Conservation (phyloP, 139 green algal genomes). For the Mesotaenium endlicherianum region DNA sequence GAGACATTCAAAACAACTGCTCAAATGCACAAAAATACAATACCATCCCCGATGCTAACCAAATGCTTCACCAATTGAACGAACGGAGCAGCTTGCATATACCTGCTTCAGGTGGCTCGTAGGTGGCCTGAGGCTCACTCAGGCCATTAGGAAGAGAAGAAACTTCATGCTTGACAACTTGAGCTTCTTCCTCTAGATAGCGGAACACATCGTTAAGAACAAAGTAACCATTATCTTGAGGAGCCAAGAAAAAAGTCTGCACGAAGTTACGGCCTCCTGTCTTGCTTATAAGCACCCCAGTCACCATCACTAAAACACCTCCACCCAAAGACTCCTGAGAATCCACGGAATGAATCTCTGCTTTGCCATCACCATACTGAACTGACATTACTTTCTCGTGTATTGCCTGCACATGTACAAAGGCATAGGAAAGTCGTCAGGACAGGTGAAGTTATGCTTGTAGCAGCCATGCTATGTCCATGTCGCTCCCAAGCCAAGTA, state of each 20-base stretch:
- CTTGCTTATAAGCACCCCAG: slow-evolving; percentile 60
- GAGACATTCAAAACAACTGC: neutral
- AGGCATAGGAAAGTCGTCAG: neutral
- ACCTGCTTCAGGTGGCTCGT: neutral
- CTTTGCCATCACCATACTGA: slow-evolving; percentile 59
- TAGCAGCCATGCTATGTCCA: neutral
- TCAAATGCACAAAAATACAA: neutral
- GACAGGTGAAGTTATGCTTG: neutral
- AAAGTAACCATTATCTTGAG: slow-evolving; percentile 84
- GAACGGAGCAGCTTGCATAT: too few species aligned
- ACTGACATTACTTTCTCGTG: slow-evolving; percentile 72
- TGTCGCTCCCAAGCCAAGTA: neutral
- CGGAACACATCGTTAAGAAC: slow-evolving; percentile 89
- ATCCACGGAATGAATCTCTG: slow-evolving; percentile 73
- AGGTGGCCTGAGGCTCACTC: neutral
- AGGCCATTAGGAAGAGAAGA: neutral
- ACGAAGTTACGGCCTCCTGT: slow-evolving; percentile 61
- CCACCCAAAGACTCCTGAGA: slow-evolving; percentile 70
- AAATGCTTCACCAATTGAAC: too few species aligned
- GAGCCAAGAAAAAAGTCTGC: slow-evolving; percentile 88
- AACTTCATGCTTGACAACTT: slow-evolving; percentile 7
- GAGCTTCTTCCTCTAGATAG: slow-evolving; percentile 55
- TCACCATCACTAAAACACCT: slow-evolving; percentile 80
- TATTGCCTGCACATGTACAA: slow-evolving; percentile 64
- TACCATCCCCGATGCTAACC: neutral